Base-by-base conservation (phyloP, 2,329 filamentous ascomycete genomes). In the Trichoderma hamatum region DNA sequence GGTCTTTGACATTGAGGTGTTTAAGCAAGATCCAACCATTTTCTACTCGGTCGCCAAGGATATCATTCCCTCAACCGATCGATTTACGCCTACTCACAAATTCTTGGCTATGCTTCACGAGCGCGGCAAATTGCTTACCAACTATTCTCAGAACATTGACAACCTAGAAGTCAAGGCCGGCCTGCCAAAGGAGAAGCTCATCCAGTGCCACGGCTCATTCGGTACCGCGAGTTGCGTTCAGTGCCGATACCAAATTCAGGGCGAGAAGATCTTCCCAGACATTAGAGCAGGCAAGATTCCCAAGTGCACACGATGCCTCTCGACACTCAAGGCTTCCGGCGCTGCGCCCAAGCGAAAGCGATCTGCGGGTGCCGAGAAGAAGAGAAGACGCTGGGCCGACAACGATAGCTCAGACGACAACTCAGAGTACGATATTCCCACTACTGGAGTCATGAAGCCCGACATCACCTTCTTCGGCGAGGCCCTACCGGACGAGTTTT, bases 391-490 rank as follows among this genome's bases (percentile, higher is more conserved):
- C 69, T 76, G 74, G 63, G 54, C 63, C 13, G 76, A 74, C 62
- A 81, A 80, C 69, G 80, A 78, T 72, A 80, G 80, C 70, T 80
- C 77, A 55, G 81, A 77, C 49, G 79, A 84, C 16, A 83, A 85
- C 65, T 81, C 82, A 32, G 82, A 84, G 51, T 84, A 82, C 72
- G 80, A 82, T 71, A 88, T 92, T 49, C 88, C 89, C 2, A 84
- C 86, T 59, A 87, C 89, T 2, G 93, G 92, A 68, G 89, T 97
- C 77, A 97, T 97, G 93, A 97, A 92, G 85, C 96, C 96, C 10
- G 95, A 98, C 81, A 98, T 99, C 77, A 98, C 93, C 58, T 98
- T 99, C 83, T 98, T 98, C 76, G 95, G 95, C 73, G 96, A 99
- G 81, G 86, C 90, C 62, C 89, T 99, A 1, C 94, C 95, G 0